Base-by-base conservation (phyloP, 306 rosid species). In the Quercus alba region DNA sequence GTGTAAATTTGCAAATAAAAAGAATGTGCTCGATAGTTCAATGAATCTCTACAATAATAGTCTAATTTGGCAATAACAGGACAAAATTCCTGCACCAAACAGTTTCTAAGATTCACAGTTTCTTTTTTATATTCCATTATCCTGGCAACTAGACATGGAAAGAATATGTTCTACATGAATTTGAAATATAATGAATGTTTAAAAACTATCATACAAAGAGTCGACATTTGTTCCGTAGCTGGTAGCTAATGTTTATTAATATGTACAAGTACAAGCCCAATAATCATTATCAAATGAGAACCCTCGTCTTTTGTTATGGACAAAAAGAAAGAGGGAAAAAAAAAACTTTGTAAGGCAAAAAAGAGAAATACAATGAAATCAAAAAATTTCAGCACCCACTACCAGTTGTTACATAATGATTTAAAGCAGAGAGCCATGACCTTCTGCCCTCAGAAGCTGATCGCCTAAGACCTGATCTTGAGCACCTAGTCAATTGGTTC, bases 401-500 rank as follows among this genome's bases (percentile, higher is more conserved):
- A 61, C 88, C 90, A 0, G 91, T 79, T 9, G 91, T 76, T 64
- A 88, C 97, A 51, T 89, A 88, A 28, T 91, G 97, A 78, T 90
- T 89, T 69, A 91, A 81, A 9, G 97, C 86, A 85, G 94, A 89
- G 71, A 90, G 84, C 98, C 98, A 96, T 17, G 94, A 85, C 77
- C 93, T 88, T 76, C 89, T 82, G 58, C 86, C 86, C 61, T 85
- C 96, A 0, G 93, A 92, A 59, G 88, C 44, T 1, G 97, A 63
- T 64, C 93, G 85, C 72, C 87, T 67, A 46, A 90, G 85, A 20
- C 93, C 87, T 14, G 91, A 71, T 75, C 88, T 85, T 25, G 88
- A 89, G 83, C 88, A 86, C 66, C 89, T 83, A 4, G 83, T 75
- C 84, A 85, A 66, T 33, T 83, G 86, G 83, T 58, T 87, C 78